Base-by-base conservation (phyloP, 129 eudicot genomes). In the Centella asiatica region DNA sequence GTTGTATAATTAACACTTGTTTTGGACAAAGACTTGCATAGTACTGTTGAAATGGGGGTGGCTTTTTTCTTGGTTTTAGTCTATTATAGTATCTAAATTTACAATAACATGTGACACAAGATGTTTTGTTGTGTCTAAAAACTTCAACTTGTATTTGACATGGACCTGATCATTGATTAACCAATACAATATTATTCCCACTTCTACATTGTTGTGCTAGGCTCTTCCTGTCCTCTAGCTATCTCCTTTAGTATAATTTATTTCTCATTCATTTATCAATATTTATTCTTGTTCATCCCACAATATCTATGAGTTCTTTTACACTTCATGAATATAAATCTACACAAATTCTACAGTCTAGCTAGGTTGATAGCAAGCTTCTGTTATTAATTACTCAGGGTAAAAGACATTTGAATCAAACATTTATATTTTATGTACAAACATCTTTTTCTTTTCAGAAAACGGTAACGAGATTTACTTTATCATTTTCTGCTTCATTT, bases 181-280 rank as follows among this genome's bases (percentile, higher is more conserved):
- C 75, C 65, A 42, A n/a, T 65, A 67, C 68, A 12, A 28, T 26
- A 15, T 4, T 15, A 55, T 36, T 54, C 57, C 44, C 47, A 70
- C 44, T 62, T 69, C 80, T 58, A 50, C 76, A 33, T 62, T 60
- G 53, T 56, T 48, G 74, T n/a, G n/a, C n/a, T n/a, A 73, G 62
- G 77, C 60, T 58, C 53, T 62, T 68, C 69, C 52, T 74, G 76
- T 77, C 69, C 74, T 72, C 72, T 27, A 68, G 51, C 64, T 78
- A 63, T 68, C 66, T 74, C 74, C 66, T 48, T 64, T 74, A 46
- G 67, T 65, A 57, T 66, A 42, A 57, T 53, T 10, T 60, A 31
- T 57, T 57, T 71, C 17, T 24, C 37, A 28, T 12, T 54, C n/a
- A 33, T 33, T 25, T 54, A 28, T 54, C 3, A 25, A 26, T 54